Evolutionary conservation across 108 stramenopile genomes (phyloP).

Genomic region (Nannochloropsis oceanica): DNA sequence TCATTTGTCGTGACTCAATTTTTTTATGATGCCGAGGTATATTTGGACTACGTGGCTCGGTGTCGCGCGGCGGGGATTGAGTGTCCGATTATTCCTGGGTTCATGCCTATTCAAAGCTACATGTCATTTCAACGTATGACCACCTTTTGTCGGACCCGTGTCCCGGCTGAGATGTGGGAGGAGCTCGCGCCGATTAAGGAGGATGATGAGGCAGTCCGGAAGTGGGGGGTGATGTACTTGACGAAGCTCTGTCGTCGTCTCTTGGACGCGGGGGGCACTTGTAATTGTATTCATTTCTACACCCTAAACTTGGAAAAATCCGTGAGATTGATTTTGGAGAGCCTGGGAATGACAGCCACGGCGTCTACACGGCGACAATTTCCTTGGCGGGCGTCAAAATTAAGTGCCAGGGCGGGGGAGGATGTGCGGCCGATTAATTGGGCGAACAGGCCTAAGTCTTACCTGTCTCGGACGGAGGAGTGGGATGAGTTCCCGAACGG

Average conservation of each 20-base stretch:
- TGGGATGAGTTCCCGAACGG: slow-evolving; percentile 94
- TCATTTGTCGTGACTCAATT: slow-evolving; percentile 92
- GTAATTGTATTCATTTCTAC: slow-evolving; percentile 70
- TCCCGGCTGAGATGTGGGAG: slow-evolving; percentile 44
- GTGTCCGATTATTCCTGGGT: slow-evolving; percentile 80
- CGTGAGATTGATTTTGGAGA: slow-evolving; percentile 38
- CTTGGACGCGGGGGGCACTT: neutral
- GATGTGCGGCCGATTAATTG: slow-evolving; percentile 91
- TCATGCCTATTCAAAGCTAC: slow-evolving; percentile 74
- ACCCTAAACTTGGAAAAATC: slow-evolving; percentile 82
- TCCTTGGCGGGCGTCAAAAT: slow-evolving; percentile 27
- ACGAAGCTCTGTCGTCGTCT: neutral
- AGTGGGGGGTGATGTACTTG: slow-evolving; percentile 51
- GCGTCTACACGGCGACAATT: slow-evolving; percentile 23
- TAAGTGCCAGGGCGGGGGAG: slow-evolving; percentile 44
- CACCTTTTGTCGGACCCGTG: slow-evolving; percentile 33
- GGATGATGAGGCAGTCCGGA: slow-evolving; percentile 82
- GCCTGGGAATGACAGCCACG: neutral
- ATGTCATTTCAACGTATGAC: slow-evolving; percentile 38
- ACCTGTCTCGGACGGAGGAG: slow-evolving; percentile 75
- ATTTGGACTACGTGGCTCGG: slow-evolving; percentile 54
- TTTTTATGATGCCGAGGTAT: slow-evolving; percentile 70
- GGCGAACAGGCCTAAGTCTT: slow-evolving; percentile 87
- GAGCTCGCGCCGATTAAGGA: slow-evolving; percentile 54
- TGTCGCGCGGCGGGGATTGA: slow-evolving; percentile 60